Evolutionary conservation across 148 eudicot genomes (phyloP), one percentile per base, ranked within the genome.

Genomic region (Rhododendron williamsianum): DNA sequence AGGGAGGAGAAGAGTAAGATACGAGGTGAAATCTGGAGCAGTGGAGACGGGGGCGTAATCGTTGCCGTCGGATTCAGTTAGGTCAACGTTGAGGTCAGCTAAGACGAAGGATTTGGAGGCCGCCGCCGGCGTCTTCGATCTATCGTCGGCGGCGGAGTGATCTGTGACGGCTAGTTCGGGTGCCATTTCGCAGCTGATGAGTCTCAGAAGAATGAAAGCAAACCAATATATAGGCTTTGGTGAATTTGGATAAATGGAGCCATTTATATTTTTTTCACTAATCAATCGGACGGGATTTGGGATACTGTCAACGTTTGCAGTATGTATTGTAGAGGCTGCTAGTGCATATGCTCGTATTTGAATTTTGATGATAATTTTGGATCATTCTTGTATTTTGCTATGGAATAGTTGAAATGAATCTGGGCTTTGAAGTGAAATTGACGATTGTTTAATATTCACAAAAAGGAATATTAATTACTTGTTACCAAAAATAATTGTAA

Each of bases 21-120:
- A 46, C 52, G 81, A 3, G 81, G 54, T 19, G 38, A 71, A 30
- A 71, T 30, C 76, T 4, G 38, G 76, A 71, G 76, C 33, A 25
- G 35, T 25, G 71, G 46, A 38, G 43, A 13, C 71, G 51, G 90
- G 82, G 80, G 60, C 45, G 23, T 90, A 85, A 41, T 88, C 93
- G 4, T 87, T 86, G 49, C 89, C 89, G 33, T 96, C 98, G 77
- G 90, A 54, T 79, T 94, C 98, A 71, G 94, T 93, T 76, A 98
- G 98, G 88, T 94, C 98, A 36, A 89, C 94, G 90, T 96, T 96
- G 19, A 96, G 93, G 93, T 96, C 98, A 10, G 98, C 98, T 77
- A 96, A 71, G 74, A 95, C 92, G 27, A 94, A 92, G 54, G 88
- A 82, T 86, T 89, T 94, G 86, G 73, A 0, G 87, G 90, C n/a